These are phyloP conservation scores for Naegleria fowleri DNA, from an alignment of 208 protist genomes.

Conservation along the genomic window DNA sequence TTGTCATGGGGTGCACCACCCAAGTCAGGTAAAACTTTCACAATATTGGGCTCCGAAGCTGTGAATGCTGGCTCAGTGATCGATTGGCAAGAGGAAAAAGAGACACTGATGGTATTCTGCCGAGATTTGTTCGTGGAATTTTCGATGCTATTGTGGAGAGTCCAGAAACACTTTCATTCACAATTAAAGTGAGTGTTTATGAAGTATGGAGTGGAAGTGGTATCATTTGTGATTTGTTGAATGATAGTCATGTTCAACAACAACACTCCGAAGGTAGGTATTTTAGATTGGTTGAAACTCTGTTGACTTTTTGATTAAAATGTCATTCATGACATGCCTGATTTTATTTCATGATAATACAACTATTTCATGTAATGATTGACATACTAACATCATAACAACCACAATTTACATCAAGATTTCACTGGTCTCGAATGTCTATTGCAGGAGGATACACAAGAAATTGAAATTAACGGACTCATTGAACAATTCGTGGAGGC, in stretches of 20 bases:
- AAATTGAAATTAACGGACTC: neutral
- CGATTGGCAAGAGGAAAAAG: conserved; percentile 8
- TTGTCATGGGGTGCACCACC: neutral
- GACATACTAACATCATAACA: no score
- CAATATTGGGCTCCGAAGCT: neutral
- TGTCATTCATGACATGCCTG: no score
- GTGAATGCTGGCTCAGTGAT: neutral
- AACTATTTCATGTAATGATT: no score
- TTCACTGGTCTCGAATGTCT: neutral
- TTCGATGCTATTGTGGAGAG: neutral
- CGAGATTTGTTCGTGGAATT: neutral
- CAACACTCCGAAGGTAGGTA: neutral
- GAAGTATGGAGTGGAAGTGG: neutral
- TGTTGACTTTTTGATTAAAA: no score
- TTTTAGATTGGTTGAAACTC: no score
- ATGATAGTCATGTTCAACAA: neutral
- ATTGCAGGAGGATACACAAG: neutral
- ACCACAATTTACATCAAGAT: neutral
- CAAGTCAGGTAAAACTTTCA: conserved; percentile 12
- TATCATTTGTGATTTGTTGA: neutral
- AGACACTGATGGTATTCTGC: neutral
- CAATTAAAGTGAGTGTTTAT: neutral
- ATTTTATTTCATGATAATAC: no score
- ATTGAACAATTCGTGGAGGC: neutral
- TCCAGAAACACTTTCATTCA: neutral